A percentile compares a stretch with the other conserved stretches of the same genome.
These are phyloP conservation scores for Malus asiatica DNA, from an alignment of 306 rosid species.

Conservation along the genomic window DNA sequence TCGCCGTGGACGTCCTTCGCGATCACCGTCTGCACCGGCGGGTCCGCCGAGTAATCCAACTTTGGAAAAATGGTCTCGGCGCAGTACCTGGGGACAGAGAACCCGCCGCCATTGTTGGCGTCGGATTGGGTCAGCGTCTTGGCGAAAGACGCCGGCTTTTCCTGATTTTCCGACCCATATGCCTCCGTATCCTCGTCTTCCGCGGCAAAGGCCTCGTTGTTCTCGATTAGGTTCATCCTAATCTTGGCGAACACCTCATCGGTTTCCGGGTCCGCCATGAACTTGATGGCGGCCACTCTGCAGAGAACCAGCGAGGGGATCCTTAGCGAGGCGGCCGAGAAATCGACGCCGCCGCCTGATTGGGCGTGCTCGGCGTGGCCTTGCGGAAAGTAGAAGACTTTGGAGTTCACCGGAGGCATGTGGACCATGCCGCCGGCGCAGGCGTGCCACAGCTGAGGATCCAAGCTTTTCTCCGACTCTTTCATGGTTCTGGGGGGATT, in stretches of 20 bases:
- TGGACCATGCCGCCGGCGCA: conserved; percentile 98
- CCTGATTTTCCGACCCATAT: conserved; percentile 38
- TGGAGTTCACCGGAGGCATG: conserved; percentile 76
- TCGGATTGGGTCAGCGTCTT: conserved; percentile 95
- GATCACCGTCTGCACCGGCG: conserved; percentile 87
- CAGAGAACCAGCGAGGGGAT: conserved; percentile 69
- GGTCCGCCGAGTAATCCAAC: conserved; percentile 85
- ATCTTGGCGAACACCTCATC: conserved; percentile 75
- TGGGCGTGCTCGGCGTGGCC: conserved; percentile 97
- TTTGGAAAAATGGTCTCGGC: conserved; percentile 91
- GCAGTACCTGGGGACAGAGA: conserved; percentile 92
- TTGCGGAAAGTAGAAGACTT: conserved; percentile 89
- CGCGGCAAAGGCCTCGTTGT: conserved; percentile 30
- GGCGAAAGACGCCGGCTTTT: conserved; percentile 81
- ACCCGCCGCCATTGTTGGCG: conserved; percentile 97
- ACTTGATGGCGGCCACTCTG: conserved; percentile 55
- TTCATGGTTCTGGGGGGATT: conserved; percentile 36
- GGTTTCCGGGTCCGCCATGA: conserved; percentile 80
- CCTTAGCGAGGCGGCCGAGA: conserved; percentile 27
- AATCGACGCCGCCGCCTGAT: conserved; percentile 49
- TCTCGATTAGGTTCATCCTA: conserved; percentile 41
- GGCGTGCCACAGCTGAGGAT: conserved; percentile 97
- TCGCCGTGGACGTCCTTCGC: conserved; percentile 93
- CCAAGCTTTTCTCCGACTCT: conserved; percentile 56
- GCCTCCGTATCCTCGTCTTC: conserved; percentile 25